Evolutionary conservation across 2,329 filamentous ascomycete species (phyloP), one percentile per base, ranked within the genome.

Genomic region (Colletotrichum gloeosporioides): DNA sequence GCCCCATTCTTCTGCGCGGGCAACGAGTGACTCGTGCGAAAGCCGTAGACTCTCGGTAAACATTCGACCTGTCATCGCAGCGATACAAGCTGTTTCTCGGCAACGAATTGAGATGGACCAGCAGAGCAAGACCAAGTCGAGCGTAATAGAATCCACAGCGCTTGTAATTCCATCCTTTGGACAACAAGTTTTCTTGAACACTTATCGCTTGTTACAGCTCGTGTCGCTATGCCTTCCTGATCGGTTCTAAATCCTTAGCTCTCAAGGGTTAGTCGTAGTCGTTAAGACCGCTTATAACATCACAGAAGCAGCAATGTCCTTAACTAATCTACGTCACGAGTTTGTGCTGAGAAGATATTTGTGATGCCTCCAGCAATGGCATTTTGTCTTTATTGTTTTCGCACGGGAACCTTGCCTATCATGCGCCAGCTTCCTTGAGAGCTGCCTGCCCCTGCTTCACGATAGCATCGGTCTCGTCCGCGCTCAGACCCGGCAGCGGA

Each of bases 371-470:
- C 44, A 53, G n/a, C 44, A 10, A 53, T 25, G 10, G 31, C 32
- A 27, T 13, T 53, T 9, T 32, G 16, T 36, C 31, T 66, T 49
- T 34, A 15, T 39, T 27, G 8, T n/a, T 66, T 36, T 61, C 32
- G 18, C 16, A 49, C 13, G 15, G 27, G 13, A 59, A n/a, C 29
- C 29, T 36, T 57, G 64, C 31, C 29, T 16, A 53, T 64, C 44
- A 76, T 65, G 70, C 73, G 12, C 73, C 73, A 8, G 73, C 73
- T 22, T 76, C 73, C 73, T 76, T 73, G 32, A 76, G 73, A 44
- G 73, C 73, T 31, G 73, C 57, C 44, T 73, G 73, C 7, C 73
- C 73, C 64, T 76, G 73, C 34, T 76, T 76, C 34, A 76, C 71
- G 34, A 76, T 76, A 25, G 70, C 70, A 22, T 76, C 73, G 64